Evolutionary conservation across 2,329 filamentous ascomycete genomes (phyloP).

Genomic region (Annulohypoxylon truncatum): DNA sequence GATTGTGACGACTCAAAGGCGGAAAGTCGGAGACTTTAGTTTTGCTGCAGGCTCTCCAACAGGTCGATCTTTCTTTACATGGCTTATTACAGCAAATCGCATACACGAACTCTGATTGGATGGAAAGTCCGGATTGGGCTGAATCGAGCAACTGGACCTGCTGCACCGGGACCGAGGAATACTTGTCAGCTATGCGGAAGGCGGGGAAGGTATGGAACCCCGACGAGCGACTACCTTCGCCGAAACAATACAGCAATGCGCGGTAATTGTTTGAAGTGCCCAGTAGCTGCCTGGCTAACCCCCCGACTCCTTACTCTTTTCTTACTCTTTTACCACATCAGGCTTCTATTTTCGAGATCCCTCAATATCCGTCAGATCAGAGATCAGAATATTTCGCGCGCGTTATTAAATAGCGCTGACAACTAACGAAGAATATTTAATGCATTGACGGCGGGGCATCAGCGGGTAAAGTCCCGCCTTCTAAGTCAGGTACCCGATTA

Average conservation of each 20-base stretch:
- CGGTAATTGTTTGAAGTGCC: not conserved
- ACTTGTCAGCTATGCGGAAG: not conserved
- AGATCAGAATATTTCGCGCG: not conserved
- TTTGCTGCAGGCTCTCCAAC: not conserved
- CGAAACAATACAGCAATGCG: not conserved
- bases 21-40: slow-evolving; percentile 4
- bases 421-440: not conserved
- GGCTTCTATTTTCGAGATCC: slow-evolving; percentile 7
- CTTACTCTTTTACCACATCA: not conserved
- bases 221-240: not conserved
- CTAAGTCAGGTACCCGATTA: not conserved
- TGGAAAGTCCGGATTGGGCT: slow-evolving; percentile 7
- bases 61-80: slow-evolving; percentile 6
- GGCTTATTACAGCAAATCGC: not conserved
- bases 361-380: not conserved
- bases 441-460: not conserved
- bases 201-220: not conserved
- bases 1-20: slow-evolving; percentile 12
- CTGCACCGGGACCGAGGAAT: slow-evolving; percentile 7
- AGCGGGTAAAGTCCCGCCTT: not conserved
- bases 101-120: slow-evolving; percentile 16
- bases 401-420: slow-evolving; percentile 1
- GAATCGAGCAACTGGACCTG: slow-evolving; percentile 26
- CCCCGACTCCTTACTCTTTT: not conserved
- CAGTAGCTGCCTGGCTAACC: not conserved